Evolutionary conservation across 2,329 filamentous ascomycete species (phyloP).

Genomic region (Kalmusia sp.): DNA sequence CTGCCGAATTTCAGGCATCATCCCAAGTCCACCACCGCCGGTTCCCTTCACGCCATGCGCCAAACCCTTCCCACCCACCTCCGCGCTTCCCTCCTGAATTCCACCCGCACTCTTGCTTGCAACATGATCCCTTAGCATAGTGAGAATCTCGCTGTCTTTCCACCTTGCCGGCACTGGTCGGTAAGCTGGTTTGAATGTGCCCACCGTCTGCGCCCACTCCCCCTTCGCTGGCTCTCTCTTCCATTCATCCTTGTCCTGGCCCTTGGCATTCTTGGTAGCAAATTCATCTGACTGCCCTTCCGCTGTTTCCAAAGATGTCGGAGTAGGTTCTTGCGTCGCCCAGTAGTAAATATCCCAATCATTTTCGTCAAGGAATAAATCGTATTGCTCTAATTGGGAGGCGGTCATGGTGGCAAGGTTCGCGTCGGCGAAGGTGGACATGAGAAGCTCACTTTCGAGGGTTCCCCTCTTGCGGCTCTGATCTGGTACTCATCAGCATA

Average conservation of each 20-base stretch:
- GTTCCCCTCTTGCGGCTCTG: slow-evolving; percentile 96
- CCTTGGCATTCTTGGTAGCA: slow-evolving; percentile 54
- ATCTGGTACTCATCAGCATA: slow-evolving; percentile 62
- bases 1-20: slow-evolving; percentile 59
- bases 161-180: slow-evolving; percentile 86
- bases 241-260: slow-evolving; percentile 55
- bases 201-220: slow-evolving; percentile 97
- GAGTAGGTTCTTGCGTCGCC: slow-evolving; percentile 83
- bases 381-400: slow-evolving; percentile 81
- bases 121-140: slow-evolving; percentile 81
- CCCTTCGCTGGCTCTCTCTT: slow-evolving; percentile 65
- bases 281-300: slow-evolving; percentile 58
- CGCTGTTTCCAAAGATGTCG: slow-evolving; percentile 63
- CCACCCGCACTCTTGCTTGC: slow-evolving; percentile 70
- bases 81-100: slow-evolving; percentile 50
- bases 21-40: slow-evolving; percentile 53
- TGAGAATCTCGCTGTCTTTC: slow-evolving; percentile 81
- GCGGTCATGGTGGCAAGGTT: slow-evolving; percentile 77
- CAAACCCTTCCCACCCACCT: slow-evolving; percentile 42
- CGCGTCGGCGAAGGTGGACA: slow-evolving; percentile 90
- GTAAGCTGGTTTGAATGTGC: slow-evolving; percentile 92
- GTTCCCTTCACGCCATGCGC: slow-evolving; percentile 39
- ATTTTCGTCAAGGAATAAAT: slow-evolving; percentile 95
- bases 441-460: slow-evolving; percentile 92
- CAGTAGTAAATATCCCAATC: slow-evolving; percentile 99